Evolutionary conservation across 306 rosid genomes (phyloP), one percentile per base, ranked within the genome.

Genomic region (Castanospermum australe): DNA sequence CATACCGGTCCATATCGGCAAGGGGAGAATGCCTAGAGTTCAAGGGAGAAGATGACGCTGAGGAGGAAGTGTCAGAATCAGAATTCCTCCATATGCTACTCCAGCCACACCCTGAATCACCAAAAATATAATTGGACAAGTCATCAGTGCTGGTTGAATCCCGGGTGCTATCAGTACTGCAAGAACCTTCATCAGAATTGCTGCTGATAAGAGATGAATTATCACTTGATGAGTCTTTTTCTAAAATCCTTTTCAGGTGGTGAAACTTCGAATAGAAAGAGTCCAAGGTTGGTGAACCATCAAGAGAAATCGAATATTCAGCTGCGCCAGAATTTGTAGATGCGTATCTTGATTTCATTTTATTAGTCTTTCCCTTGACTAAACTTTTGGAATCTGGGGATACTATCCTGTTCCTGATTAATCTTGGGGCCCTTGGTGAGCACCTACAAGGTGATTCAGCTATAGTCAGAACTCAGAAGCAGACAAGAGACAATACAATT

Each of bases 161-260:
- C 0, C 80, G 75, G 63, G 97, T 88, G 85, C 93, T 92, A 30
- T 89, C 97, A 0, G 97, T 93, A 64, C 99, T 89, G 77, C 87
- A 91, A 77, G 97, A 96, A 78, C 97, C 93, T 87, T 85, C 98
- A 24, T 96, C 97, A 0, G 98, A 96, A 76, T 84, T 84, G 79
- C 57, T 79, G 89, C 97, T 92, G 82, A 92, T 38, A 48, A 92
- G 93, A 60, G 99, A 95, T 45, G 97, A 87, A 80, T 84, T 90
- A 75, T 95, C 99, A 78, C 99, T 95, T 32, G 96, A 91, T 6
- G 96, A 90, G 86, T 93, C 98, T 64, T 93, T 93, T 81, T 89
- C 92, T 14, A 88, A 70, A 84, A 84, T 83, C 87, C 84, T 83
- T 77, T 47, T 89, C 78, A 88, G 35, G 47, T 59, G 90, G 25